Evolutionary conservation across 1,284 basidiomycete genomes (phyloP).

Genomic region (Fistulina hepatica): DNA sequence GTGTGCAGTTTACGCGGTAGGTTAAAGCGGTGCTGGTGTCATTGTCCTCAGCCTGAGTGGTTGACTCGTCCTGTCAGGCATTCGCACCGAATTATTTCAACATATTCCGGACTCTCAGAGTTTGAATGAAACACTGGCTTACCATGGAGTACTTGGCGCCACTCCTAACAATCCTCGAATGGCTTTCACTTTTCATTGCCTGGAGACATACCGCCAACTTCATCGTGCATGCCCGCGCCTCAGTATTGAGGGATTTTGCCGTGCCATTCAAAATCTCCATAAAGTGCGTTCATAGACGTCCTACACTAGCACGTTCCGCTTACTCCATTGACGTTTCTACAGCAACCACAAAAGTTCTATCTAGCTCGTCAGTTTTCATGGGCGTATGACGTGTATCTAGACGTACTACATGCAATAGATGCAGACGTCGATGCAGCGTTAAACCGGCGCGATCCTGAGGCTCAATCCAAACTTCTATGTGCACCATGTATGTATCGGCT

Average conservation of each 20-base stretch:
- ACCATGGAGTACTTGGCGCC: slow-evolving; percentile 10
- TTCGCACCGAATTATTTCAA: too few species aligned
- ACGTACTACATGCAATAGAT: slow-evolving; percentile 1
- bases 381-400: slow-evolving; percentile 11
- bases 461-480: slow-evolving; percentile 12
- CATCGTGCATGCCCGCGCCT: slow-evolving; percentile 12
- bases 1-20: too few species aligned
- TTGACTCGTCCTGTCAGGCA: too few species aligned
- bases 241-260: slow-evolving; percentile 9
- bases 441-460: slow-evolving; percentile 3
- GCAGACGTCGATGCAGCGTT: background rate
- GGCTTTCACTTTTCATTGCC: slow-evolving; percentile 7
- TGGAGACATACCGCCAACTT: slow-evolving; percentile 10
- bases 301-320: too few species aligned
- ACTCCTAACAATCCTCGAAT: slow-evolving; percentile 8
- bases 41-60: too few species aligned
- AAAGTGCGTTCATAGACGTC: too few species aligned
- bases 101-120: too few species aligned
- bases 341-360: background rate
- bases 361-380: slow-evolving; percentile 3
- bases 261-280: slow-evolving; percentile 9
- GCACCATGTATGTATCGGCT: slow-evolving; percentile 15
- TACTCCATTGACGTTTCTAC: too few species aligned
- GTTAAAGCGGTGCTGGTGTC: too few species aligned
- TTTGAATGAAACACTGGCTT: slow-evolving; percentile 11